Base-by-base conservation (phyloP, 1,139 yeast species). In the Pneumocystis jirovecii region DNA sequence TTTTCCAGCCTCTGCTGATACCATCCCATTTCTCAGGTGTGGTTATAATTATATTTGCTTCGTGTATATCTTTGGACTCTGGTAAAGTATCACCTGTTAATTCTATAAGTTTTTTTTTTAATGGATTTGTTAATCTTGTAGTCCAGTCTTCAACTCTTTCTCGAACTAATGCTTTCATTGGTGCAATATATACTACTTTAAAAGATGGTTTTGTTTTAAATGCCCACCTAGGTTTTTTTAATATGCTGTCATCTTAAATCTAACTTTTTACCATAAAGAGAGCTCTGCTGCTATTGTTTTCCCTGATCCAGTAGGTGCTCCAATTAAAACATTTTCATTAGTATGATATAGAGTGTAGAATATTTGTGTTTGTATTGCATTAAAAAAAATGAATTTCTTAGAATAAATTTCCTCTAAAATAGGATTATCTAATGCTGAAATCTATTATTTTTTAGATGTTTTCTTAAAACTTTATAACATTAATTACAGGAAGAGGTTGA, bases 21-120 rank as follows among this genome's bases (percentile, higher is more conserved):
- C 98, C 98, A 78, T 95, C 98, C 74, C 93, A 95, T 75, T 95
- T 95, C 77, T 95, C 98, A 0, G 99, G 98, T 0, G 98, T 95
- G 0, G 98, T 93, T 70, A 95, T 87, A 65, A 95, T 87, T 50
- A 95, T 89, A 70, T 93, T 95, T 0, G 98, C 96, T 65, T 85
- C 87, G 65, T 86, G 80, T n/a, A 95, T 89, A 68, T 87, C 96
- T 65, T 80, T 80, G 0, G 95, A 87, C 66, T 87, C 96, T 0
- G 98, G 98, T 63, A 90, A 81, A 29, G 96, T 89, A 74, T 93
- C 99, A 78, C 99, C 99, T 0, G 98, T 93, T 71, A 93, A 79
- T 76, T 93, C 99, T 19, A 93, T 97, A 68, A 95, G 82, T 71
- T 81, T 83, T 70, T 84, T 84, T 15, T 79, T 81, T 0, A 93